Evolutionary conservation across 2,329 filamentous ascomycete species (phyloP).

Genomic region (Nannizziopsis barbatae): DNA sequence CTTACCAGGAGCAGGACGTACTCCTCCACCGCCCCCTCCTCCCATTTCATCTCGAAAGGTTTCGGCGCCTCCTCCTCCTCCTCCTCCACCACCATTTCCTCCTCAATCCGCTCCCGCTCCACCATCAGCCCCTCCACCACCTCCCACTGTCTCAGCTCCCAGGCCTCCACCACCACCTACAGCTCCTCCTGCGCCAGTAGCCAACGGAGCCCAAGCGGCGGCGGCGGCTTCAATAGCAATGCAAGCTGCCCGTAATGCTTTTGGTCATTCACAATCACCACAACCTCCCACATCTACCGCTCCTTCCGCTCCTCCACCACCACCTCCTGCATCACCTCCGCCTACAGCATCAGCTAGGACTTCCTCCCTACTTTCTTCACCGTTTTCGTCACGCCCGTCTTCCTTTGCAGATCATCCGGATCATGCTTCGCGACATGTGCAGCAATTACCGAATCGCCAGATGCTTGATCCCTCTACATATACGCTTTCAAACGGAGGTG

Average conservation of each 20-base stretch:
- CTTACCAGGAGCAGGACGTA: slow-evolving; percentile 35
- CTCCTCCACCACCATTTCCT: slow-evolving; percentile 34
- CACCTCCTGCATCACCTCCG: slow-evolving; percentile 38
- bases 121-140: slow-evolving; percentile 27
- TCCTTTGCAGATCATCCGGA: slow-evolving; percentile 19
- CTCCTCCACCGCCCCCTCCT: slow-evolving; percentile 45
- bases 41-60: slow-evolving; percentile 41
- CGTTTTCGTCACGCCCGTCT: slow-evolving; percentile 35
- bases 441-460: slow-evolving; percentile 42
- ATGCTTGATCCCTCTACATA: slow-evolving; percentile 67
- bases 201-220: slow-evolving; percentile 25
- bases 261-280: slow-evolving; percentile 39
- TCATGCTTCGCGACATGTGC: slow-evolving; percentile 27
- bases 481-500: slow-evolving; percentile 55
- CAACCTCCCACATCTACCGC: slow-evolving; percentile 34
- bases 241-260: slow-evolving; percentile 49
- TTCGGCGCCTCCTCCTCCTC: slow-evolving; percentile 40
- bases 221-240: slow-evolving; percentile 43
- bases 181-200: slow-evolving; percentile 40
- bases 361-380: slow-evolving; percentile 22
- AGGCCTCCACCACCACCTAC: slow-evolving; percentile 25
- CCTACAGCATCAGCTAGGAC: slow-evolving; percentile 35
- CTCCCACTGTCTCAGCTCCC: slow-evolving; percentile 23
- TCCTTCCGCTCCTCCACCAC: slow-evolving; percentile 27
- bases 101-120: slow-evolving; percentile 31